These are phyloP conservation scores for Parathielavia appendiculata DNA, from an alignment of 495 filamentous ascomycete species.

Conservation along the genomic window DNA sequence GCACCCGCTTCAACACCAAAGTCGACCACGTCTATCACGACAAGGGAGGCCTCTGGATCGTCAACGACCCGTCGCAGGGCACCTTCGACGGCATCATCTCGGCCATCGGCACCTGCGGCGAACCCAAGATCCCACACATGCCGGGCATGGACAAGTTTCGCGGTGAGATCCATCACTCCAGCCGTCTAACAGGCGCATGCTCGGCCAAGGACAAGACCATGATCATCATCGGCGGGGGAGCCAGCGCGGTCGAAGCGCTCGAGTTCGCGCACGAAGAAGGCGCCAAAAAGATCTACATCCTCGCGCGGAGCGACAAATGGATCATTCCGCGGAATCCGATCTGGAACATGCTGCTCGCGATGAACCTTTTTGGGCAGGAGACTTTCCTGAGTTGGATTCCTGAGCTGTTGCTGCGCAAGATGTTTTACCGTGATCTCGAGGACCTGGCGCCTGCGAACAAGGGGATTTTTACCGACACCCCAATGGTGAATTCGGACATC, in stretches of 20 bases:
- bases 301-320: conserved; percentile 81
- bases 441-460: conserved; percentile 64
- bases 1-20: conserved; percentile 64
- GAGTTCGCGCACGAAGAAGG: conserved; percentile 68
- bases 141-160: conserved; percentile 61
- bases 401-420: conserved; percentile 63
- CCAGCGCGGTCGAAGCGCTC: conserved; percentile 76
- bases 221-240: conserved; percentile 71
- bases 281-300: conserved; percentile 63
- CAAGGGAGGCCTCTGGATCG: conserved; percentile 67
- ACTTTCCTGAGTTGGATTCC: conserved; percentile 71
- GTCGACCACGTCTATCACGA: conserved; percentile 66
- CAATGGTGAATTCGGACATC: conserved; percentile 80
- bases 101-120: conserved; percentile 73
- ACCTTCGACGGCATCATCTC: conserved; percentile 73
- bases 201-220: conserved; percentile 66
- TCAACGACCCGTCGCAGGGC: conserved; percentile 62
- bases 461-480: conserved; percentile 74
- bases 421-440: conserved; percentile 82
- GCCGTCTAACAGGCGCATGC: conserved; percentile 55
- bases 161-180: conserved; percentile 67
- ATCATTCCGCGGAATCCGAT: conserved; percentile 77
- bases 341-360: conserved; percentile 63
- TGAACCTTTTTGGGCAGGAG: conserved; percentile 78
- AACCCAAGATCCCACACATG: conserved; percentile 64